Base-by-base conservation (phyloP, 2,329 filamentous ascomycete species). In the Davidsoniella neocaledoniae region DNA sequence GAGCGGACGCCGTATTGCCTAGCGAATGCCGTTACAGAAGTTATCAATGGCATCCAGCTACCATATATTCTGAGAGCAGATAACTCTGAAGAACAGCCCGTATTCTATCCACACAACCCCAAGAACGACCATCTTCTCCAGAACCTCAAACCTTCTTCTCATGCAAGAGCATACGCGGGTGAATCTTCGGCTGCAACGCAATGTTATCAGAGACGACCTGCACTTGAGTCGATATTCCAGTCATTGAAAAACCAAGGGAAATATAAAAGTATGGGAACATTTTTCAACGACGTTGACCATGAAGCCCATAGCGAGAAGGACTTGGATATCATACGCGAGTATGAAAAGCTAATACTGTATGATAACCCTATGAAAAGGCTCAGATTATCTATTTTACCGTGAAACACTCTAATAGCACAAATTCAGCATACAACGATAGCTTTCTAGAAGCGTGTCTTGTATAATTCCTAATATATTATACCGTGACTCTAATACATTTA, bases 371-470 rank as follows among this genome's bases (percentile, higher is more conserved):
- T 10, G 37, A 38, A 17, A 40, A 19, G 25, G 23, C 29, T 4
- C 29, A 33, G 17, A 12, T 16, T 16, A 40, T 4, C 23, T 19
- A 16, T 39, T 39, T 16, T 12, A 33, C 10, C 10, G 14, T 26
- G 10, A 16, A 40, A 14, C 5, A 16, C 25, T 29, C 17, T 12
- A 19, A 19, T 48, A 48, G 21, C 46, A 25, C n/a, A 17, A 37
- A 25, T 23, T 7, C 58, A 50, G 55, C 42, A 21, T 37, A 52
- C 12, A 55, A 25, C n/a, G 9, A 38, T n/a, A 14, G 16, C 14
- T 19, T 38, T 36, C 19, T 38, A 14, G 17, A 25, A 2, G 10
- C 14, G 14, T 33, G 19, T 21, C 33, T 23, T 25, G 4, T 12
- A 29, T 10, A 29, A 29, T 33, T 33, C 29, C 8, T 33, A 33